These are phyloP conservation scores for Fonsecaea pugnacius DNA, from an alignment of 2,329 filamentous ascomycete species.

Conservation along the genomic window DNA sequence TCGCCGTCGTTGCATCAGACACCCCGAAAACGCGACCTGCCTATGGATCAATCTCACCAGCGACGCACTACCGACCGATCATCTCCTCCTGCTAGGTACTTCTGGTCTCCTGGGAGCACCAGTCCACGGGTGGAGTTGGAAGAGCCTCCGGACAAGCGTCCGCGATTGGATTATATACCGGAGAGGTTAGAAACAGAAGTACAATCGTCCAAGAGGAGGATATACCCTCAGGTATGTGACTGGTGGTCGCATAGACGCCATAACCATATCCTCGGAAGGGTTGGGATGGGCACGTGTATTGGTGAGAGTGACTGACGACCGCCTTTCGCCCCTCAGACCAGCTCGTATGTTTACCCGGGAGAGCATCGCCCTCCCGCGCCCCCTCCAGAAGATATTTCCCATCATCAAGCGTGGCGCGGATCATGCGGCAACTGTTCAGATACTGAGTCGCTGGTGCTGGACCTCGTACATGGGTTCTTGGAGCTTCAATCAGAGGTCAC, in stretches of 20 bases:
- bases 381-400: conserved; percentile 12
- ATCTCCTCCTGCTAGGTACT: conserved; percentile 15
- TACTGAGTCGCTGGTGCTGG: conserved; percentile 29
- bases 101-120: conserved; percentile 13
- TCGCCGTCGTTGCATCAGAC: conserved; percentile 18
- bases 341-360: conserved; percentile 20
- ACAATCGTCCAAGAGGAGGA: conserved; percentile 17
- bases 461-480: conserved; percentile 31
- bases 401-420: conserved; percentile 18
- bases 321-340: conserved; percentile 16
- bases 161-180: conserved; percentile 25
- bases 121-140: conserved; percentile 19
- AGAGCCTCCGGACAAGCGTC: conserved; percentile 29
- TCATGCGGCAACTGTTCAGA: conserved; percentile 31
- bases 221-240: conserved; percentile 25
- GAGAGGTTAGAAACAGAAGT: conserved; percentile 15
- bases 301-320: conserved; percentile 16
- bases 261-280: not conserved
- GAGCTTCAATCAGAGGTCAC: conserved; percentile 33
- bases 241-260: not conserved
- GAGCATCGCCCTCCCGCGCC: conserved; percentile 17
- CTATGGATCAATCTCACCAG: conserved; percentile 21
- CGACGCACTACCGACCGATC: conserved; percentile 14
- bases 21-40: conserved; percentile 28
- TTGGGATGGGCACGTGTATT: not conserved